Percentiles rank a stretch among this genome's conserved stretches.
phyloP scores from a whole-genome alignment of 306 rosid species.

The Casuarina glauca region DNA sequence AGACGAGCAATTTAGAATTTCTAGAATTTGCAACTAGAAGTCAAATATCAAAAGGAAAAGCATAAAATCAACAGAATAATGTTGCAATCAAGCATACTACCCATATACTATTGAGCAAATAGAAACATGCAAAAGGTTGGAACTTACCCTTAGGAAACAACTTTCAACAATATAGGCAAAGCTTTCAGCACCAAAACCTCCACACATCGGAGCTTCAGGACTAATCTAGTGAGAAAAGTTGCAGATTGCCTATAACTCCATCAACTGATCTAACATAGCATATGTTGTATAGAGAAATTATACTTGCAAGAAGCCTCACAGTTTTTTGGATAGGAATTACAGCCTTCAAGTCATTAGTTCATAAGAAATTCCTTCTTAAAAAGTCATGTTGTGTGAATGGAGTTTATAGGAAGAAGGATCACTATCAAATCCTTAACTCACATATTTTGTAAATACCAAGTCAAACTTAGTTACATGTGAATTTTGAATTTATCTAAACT shows the following conservation, averaged over 20 bases:
- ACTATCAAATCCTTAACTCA: neutral
- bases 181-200: conserved; percentile 97
- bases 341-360: conserved; percentile 91
- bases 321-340: conserved; percentile 85
- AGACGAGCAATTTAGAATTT: neutral
- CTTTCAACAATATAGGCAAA: conserved; percentile 85
- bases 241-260: conserved; percentile 18
- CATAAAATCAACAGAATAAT: neutral
- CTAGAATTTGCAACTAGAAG: neutral
- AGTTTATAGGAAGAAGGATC: neutral
- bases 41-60: neutral
- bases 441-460: neutral
- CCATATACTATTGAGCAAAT: neutral
- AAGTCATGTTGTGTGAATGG: conserved; percentile 20
- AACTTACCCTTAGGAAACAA: conserved; percentile 86
- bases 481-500: neutral
- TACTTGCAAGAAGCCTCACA: conserved; percentile 89
- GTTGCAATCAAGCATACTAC: neutral
- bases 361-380: conserved; percentile 94
- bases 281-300: conserved; percentile 9
- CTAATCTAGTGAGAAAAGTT: conserved; percentile 49
- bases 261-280: conserved; percentile 4
- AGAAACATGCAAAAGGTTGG: conserved; percentile 6
- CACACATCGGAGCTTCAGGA: conserved; percentile 95
- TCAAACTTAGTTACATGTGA: neutral